Evolutionary conservation across 345 rosid genomes (phyloP).

Genomic region (Camelina laxa): DNA sequence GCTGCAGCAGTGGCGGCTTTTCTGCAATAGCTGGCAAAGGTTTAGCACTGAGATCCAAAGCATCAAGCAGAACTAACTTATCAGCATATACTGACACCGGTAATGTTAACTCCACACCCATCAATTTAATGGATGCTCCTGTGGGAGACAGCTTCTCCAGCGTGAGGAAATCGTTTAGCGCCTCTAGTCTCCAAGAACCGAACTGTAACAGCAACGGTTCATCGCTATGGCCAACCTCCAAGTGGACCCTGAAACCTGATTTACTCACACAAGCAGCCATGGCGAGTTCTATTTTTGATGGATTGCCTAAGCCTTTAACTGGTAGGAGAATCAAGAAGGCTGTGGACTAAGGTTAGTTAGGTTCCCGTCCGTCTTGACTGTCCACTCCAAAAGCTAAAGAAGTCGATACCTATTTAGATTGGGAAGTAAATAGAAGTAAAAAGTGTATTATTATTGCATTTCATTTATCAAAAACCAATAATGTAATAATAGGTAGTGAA

Average conservation of each 20-base stretch:
- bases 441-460: constrained; percentile 21
- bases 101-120: constrained; percentile 33
- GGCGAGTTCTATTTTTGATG: constrained; percentile 73
- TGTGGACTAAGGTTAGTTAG: constrained; percentile 56
- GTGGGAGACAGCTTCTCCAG: constrained; percentile 46
- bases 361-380: not conserved
- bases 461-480: constrained; percentile 16
- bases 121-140: constrained; percentile 42
- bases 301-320: constrained; percentile 72
- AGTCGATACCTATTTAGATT: constrained; percentile 3
- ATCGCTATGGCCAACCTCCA: constrained; percentile 59
- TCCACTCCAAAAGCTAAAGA: not conserved
- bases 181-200: constrained; percentile 70
- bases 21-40: constrained; percentile 59
- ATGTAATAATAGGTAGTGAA: constrained; percentile 2
- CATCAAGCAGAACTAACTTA: constrained; percentile 47
- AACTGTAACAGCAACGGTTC: constrained; percentile 47
- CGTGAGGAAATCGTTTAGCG: constrained; percentile 81
- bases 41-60: constrained; percentile 69
- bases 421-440: constrained; percentile 26
- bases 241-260: constrained; percentile 68
- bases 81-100: constrained; percentile 47
- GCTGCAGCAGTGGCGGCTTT: constrained; percentile 42
- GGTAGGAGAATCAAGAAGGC: constrained; percentile 78
- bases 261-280: constrained; percentile 63